phyloP scores from a whole-genome alignment of 352 stramenopile species.

The Globisporangium carolinianum region DNA sequence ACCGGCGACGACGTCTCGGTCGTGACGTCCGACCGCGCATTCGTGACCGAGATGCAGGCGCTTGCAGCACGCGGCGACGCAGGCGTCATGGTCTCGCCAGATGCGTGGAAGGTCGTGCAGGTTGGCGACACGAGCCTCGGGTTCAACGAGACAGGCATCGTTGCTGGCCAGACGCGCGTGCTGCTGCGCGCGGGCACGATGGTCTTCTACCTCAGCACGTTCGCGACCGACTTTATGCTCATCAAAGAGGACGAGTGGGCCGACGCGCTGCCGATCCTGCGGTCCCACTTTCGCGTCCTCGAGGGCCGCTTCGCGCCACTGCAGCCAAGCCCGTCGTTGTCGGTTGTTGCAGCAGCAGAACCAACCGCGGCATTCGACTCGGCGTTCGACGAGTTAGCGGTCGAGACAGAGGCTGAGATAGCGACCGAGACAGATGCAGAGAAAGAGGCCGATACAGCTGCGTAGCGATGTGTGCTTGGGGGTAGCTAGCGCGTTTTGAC shows the following conservation, averaged over 20 bases:
- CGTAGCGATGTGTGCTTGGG: too few species aligned
- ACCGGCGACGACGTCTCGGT: slow-evolving; percentile 51
- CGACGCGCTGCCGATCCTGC: slow-evolving; percentile 36
- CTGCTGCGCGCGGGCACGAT: slow-evolving; percentile 48
- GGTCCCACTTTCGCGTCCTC: slow-evolving; percentile 32
- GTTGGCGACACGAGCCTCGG: slow-evolving; percentile 54
- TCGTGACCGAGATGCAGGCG: slow-evolving; percentile 28
- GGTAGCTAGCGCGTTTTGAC: too few species aligned
- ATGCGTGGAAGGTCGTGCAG: slow-evolving; percentile 60
- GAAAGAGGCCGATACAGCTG: too few species aligned
- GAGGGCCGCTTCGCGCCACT: slow-evolving; percentile 37
- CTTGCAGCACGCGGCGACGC: slow-evolving; percentile 20
- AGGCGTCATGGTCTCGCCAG: slow-evolving; percentile 50
- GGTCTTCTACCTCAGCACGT: slow-evolving; percentile 68
- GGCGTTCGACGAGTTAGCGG: too few species aligned
- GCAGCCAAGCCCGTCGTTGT: background rate
- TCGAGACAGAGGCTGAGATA: too few species aligned
- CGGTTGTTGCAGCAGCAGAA: too few species aligned
- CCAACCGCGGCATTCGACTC: too few species aligned
- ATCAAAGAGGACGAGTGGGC: slow-evolving; percentile 71
- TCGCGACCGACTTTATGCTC: slow-evolving; percentile 63
- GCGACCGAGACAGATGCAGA: too few species aligned
- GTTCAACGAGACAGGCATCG: slow-evolving; percentile 54
- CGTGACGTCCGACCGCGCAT: slow-evolving; percentile 39
- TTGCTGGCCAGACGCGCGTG: slow-evolving; percentile 56